Evolutionary conservation across 495 filamentous ascomycete genomes (phyloP).

Genomic region (Aspergillus steynii): DNA sequence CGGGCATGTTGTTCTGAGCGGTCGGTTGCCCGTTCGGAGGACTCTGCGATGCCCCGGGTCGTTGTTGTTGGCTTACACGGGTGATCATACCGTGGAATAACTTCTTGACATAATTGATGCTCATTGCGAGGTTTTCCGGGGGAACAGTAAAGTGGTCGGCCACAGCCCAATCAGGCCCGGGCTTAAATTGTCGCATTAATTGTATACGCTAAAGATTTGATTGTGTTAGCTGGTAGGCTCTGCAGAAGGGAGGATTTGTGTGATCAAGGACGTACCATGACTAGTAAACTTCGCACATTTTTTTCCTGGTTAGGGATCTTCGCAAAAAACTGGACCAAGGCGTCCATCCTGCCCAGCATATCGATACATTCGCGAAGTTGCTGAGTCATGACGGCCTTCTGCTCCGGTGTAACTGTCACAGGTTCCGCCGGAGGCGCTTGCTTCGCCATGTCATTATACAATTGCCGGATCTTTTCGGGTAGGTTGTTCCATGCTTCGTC

Average conservation of each 20-base stretch:
- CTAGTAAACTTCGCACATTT: conserved; percentile 42
- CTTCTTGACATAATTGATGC: conserved; percentile 46
- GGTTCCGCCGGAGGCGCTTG: conserved; percentile 31
- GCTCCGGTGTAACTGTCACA: conserved; percentile 39
- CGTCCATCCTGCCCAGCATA: conserved; percentile 42
- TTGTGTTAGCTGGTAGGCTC: conserved; percentile 22
- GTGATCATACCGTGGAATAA: conserved; percentile 44
- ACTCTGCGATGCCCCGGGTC: conserved; percentile 27
- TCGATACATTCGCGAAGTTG: conserved; percentile 44
- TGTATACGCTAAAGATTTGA: conserved; percentile 48
- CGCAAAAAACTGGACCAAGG: conserved; percentile 40
- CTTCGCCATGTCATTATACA: conserved; percentile 41
- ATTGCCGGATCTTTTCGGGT: conserved; percentile 37
- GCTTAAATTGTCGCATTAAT: conserved; percentile 58
- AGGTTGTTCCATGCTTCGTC: conserved; percentile 44
- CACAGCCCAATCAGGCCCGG: conserved; percentile 49
- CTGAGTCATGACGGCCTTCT: conserved; percentile 49
- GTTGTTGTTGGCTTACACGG: conserved; percentile 37
- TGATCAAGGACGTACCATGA: conserved; percentile 37
- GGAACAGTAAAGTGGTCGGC: conserved; percentile 60
- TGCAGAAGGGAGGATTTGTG: neutral
- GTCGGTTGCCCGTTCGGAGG: conserved; percentile 24
- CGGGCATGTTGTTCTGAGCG: conserved; percentile 40
- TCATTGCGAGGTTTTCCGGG: conserved; percentile 54
- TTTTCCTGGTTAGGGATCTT: conserved; percentile 44